phyloP scores from a whole-genome alignment of 257 asterid genomes.

The Scutellaria barbata region DNA sequence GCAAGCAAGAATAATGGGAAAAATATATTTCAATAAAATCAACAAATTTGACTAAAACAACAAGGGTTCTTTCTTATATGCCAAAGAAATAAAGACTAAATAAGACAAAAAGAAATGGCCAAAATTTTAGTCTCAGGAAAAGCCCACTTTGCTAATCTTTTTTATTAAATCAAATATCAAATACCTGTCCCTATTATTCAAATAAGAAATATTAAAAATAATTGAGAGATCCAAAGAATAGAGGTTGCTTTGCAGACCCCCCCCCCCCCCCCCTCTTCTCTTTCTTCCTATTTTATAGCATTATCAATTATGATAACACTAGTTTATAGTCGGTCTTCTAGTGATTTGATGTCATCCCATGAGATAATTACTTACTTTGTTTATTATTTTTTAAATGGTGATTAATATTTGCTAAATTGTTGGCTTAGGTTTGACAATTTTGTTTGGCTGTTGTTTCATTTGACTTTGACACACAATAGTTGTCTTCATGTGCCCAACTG shows the following conservation, averaged over 20 bases:
- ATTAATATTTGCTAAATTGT: conserved; percentile 26
- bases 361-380: not conserved
- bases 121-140: conserved; percentile 25
- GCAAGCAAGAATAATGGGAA: not conserved
- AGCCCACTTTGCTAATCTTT: conserved; percentile 27
- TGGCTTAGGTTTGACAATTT: conserved; percentile 36
- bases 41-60: not conserved
- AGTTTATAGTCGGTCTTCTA: conserved; percentile 32
- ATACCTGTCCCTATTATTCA: conserved; percentile 31
- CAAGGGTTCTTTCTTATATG: conserved; percentile 13
- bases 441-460: conserved; percentile 33
- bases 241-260: conserved; percentile 51
- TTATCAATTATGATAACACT: conserved; percentile 33
- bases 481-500: conserved; percentile 34
- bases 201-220: conserved; percentile 15
- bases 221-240: conserved; percentile 57
- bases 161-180: conserved; percentile 13
- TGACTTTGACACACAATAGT: conserved; percentile 39
- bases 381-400: conserved; percentile 24
- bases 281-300: conserved; percentile 32
- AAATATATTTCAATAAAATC: conserved; percentile 12
- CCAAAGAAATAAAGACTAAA: conserved; percentile 31
- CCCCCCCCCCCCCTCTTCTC: conserved; percentile 21
- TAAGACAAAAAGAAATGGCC: conserved; percentile 30
- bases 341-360: conserved; percentile 28